These are phyloP conservation scores for Porphyrellus sp. DNA, from an alignment of 1,284 basidiomycete genomes.

Conservation along the genomic window DNA sequence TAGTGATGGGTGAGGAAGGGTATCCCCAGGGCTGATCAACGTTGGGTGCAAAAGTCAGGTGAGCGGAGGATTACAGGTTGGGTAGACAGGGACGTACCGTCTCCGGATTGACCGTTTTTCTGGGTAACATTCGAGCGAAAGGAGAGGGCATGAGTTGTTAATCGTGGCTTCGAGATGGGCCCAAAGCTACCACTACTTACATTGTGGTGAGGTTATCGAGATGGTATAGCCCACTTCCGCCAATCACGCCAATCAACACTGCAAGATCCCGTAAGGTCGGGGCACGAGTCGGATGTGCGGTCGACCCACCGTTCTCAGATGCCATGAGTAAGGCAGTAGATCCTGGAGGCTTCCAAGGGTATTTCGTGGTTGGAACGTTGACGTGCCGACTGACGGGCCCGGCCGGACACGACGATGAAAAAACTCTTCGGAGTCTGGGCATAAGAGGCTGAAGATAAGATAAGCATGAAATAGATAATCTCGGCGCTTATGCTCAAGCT, in stretches of 20 bases:
- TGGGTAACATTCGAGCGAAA: slow-evolving; percentile 29
- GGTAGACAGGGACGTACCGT: slow-evolving; percentile 46
- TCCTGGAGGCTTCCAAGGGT: neutral
- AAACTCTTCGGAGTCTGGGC: neutral
- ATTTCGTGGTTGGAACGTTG: neutral
- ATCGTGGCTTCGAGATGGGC: neutral
- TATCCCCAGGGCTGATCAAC: slow-evolving; percentile 82
- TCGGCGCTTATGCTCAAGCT: neutral
- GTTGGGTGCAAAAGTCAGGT: neutral
- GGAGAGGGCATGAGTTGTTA: neutral
- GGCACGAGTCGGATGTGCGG: too few species aligned
- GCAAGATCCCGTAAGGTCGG: neutral
- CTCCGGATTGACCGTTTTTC: slow-evolving; percentile 67
- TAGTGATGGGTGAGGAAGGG: slow-evolving; percentile 89
- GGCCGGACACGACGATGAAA: neutral
- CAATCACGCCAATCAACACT: slow-evolving; percentile 83
- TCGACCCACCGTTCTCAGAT: slow-evolving; percentile 22
- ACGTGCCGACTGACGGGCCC: neutral
- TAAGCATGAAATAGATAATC: neutral
- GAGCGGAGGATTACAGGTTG: neutral
- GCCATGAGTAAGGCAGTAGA: slow-evolving; percentile 10
- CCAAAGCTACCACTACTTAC: slow-evolving; percentile 41
- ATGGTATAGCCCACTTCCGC: slow-evolving; percentile 85
- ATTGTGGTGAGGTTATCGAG: slow-evolving; percentile 84
- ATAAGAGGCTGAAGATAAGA: neutral